A percentile compares a stretch with the other conserved stretches of the same genome.
Conservation (phyloP, 129 eudicot species). For the Helichrysum umbraculigerum region DNA sequence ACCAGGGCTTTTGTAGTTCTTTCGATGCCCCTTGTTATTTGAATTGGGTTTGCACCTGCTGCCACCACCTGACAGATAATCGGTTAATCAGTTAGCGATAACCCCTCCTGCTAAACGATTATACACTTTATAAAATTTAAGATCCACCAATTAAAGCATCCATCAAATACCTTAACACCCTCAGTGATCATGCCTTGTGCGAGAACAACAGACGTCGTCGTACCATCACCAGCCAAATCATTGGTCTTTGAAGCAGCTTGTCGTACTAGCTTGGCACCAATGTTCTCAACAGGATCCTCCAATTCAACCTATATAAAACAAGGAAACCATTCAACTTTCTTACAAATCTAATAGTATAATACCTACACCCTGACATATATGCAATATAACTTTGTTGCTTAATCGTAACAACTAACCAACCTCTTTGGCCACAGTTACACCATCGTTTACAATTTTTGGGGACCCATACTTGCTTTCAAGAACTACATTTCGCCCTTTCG, state of each 20-base stretch:
- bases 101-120: slow-evolving; percentile 35
- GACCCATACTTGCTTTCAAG: slow-evolving; percentile 46
- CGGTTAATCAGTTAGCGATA: neutral
- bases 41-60: slow-evolving; percentile 72
- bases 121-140: slow-evolving; percentile 6
- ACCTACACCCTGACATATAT: neutral
- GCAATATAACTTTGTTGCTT: neutral
- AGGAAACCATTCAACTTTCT: neutral
- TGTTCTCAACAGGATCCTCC: slow-evolving; percentile 60
- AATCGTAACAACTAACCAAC: neutral
- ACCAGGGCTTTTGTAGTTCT: slow-evolving; percentile 55
- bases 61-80: slow-evolving; percentile 48
- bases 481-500: slow-evolving; percentile 52
- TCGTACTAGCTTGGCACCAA: slow-evolving; percentile 48
- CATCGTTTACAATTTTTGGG: slow-evolving; percentile 25
- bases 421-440: slow-evolving; percentile 38
- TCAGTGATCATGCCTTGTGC: slow-evolving; percentile 21
- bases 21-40: slow-evolving; percentile 58
- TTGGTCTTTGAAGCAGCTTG: slow-evolving; percentile 13
- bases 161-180: slow-evolving; percentile 19
- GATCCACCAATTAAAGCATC: neutral
- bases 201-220: slow-evolving; percentile 17
- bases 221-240: slow-evolving; percentile 24
- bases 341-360: neutral
- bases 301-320: slow-evolving; percentile 35